These are phyloP conservation scores for Lasiodiplodia theobromae DNA, from an alignment of 2,329 filamentous ascomycete genomes.

Conservation along the genomic window DNA sequence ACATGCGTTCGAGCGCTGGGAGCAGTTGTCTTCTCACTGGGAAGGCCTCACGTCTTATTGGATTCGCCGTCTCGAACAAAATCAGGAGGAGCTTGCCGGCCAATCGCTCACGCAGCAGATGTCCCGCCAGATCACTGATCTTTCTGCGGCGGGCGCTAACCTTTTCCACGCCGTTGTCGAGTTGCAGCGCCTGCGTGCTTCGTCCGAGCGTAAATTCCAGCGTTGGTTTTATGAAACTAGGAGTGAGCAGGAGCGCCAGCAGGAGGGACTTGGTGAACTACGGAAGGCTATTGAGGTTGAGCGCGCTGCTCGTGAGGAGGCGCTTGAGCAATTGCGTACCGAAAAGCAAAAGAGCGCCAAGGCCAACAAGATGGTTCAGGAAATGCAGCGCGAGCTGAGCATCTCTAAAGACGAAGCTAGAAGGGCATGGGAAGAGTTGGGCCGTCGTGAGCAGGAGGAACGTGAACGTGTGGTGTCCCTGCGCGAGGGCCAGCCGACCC, in stretches of 20 bases:
- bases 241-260: slow-evolving; percentile 82
- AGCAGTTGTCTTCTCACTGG: slow-evolving; percentile 96
- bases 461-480: slow-evolving; percentile 85
- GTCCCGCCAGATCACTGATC: slow-evolving; percentile 90
- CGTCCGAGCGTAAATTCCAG: slow-evolving; percentile 96
- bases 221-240: slow-evolving; percentile 98
- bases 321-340: slow-evolving; percentile 70
- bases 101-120: slow-evolving; percentile 88
- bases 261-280: slow-evolving; percentile 83
- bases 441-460: slow-evolving; percentile 90
- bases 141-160: slow-evolving; percentile 97
- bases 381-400: slow-evolving; percentile 90
- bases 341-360: slow-evolving; percentile 73
- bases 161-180: slow-evolving; percentile 98
- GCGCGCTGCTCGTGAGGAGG: slow-evolving; percentile 71
- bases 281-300: slow-evolving; percentile 78
- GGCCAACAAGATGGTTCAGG: slow-evolving; percentile 78
- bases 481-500: slow-evolving; percentile 83
- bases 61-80: slow-evolving; percentile 91
- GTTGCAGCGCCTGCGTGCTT: slow-evolving; percentile 88
- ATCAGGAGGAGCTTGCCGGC: slow-evolving; percentile 81
- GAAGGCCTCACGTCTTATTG: slow-evolving; percentile 97
- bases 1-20: slow-evolving; percentile 97
- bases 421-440: slow-evolving; percentile 95
- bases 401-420: slow-evolving; percentile 97